phyloP scores from a whole-genome alignment of 2,329 filamentous ascomycete species.

The Exophiala calicioides region DNA sequence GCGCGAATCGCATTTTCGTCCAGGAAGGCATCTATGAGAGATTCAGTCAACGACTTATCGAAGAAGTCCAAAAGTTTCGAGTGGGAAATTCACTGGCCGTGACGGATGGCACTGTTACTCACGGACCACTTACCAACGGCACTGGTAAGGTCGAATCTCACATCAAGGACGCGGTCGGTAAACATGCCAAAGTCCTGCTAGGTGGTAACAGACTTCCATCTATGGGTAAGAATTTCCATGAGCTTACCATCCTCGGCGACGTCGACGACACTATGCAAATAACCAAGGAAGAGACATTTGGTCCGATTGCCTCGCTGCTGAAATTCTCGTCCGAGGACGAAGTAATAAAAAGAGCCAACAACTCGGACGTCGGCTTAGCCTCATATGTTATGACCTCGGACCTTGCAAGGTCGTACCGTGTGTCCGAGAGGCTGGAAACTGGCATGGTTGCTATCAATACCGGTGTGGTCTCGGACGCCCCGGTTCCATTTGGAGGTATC shows the following conservation, averaged over 20 bases:
- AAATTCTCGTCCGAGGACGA: conserved; percentile 58
- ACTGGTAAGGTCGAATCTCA: conserved; percentile 21
- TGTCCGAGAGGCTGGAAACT: conserved; percentile 63
- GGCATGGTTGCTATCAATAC: conserved; percentile 74
- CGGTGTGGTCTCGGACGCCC: conserved; percentile 40
- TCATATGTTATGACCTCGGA: conserved; percentile 61
- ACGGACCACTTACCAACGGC: conserved; percentile 63
- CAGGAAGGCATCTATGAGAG: conserved; percentile 75
- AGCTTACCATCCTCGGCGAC: conserved; percentile 60
- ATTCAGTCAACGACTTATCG: conserved; percentile 68
- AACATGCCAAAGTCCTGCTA: conserved; percentile 30
- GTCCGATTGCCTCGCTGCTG: conserved; percentile 38
- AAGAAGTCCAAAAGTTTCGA: conserved; percentile 71
- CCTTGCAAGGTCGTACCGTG: conserved; percentile 33
- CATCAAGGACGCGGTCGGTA: conserved; percentile 25
- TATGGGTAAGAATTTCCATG: conserved; percentile 55
- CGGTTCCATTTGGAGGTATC: conserved; percentile 38
- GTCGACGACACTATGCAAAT: conserved; percentile 57
- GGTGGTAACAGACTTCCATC: conserved; percentile 24
- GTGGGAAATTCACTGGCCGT: conserved; percentile 67
- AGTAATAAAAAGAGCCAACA: conserved; percentile 58
- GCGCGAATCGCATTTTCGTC: conserved; percentile 73
- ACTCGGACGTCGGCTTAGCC: conserved; percentile 55
- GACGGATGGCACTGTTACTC: conserved; percentile 64
- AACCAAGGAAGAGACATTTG: conserved; percentile 63